Base-by-base conservation (phyloP, 2,329 filamentous ascomycete genomes). In the Tolypocladium endophyticum region DNA sequence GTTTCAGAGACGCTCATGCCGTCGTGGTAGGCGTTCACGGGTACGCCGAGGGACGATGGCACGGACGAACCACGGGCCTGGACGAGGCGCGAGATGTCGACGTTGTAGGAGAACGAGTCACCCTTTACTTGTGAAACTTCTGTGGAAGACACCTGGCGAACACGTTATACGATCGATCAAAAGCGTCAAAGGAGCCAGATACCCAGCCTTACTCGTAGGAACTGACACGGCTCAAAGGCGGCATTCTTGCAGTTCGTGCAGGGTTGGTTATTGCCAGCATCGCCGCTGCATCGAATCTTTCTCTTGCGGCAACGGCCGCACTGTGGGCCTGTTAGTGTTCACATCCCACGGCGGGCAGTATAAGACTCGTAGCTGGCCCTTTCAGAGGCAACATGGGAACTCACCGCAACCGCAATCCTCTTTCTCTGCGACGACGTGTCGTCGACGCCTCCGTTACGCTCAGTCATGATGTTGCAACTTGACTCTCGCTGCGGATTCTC, bases 231-330 rank as follows among this genome's bases (percentile, higher is more conserved):
- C 28, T 87, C 83, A 33, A 82, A 77, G 16, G 88, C 88, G 58
- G 92, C 87, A 62, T 80, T 85, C 68, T 85, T 88, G 77, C 93
- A 97, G 72, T 92, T 96, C 14, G 82, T 79, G 73, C 93, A 97
- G n/a, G 87, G 86, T 45, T 79, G 76, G n/a, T 88, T 88, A 68
- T 87, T 84, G 38, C 88, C 89, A 39, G 82, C 79, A 70, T 96
- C 91, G 52, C 93, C 93, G 68, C 89, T 96, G 76, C 93, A 97
- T 66, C 90, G 88, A 67, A 97, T 97, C 79, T 97, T 97, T 61
- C 93, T 85, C 76, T 93, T 92, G 62, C 93, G 86, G 74, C 93
- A 97, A 65, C 93, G 86, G 41, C 86, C 85, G 72, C 93, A 97
- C 93, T 97, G 64, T 60, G 56, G 39, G 62, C 57, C 43, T 61